These are phyloP conservation scores for Epichloe glyceriae DNA, from an alignment of 2,329 filamentous ascomycete species.

Conservation along the genomic window DNA sequence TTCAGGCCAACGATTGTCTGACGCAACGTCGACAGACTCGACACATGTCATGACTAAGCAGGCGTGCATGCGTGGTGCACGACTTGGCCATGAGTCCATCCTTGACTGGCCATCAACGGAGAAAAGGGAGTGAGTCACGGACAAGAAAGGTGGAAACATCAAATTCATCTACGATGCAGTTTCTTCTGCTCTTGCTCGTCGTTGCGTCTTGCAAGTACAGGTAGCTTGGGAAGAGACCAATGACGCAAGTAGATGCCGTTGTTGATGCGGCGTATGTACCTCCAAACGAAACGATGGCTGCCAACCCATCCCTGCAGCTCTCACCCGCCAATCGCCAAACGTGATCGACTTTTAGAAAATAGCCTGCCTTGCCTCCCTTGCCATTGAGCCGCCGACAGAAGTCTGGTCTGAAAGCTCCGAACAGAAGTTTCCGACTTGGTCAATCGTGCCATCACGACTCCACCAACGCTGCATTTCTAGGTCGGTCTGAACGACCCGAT, in stretches of 20 bases:
- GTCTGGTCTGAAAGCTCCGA: not conserved
- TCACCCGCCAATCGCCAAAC: not conserved
- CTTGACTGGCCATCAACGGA: not conserved
- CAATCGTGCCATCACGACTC: not conserved
- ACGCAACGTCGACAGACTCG: not conserved
- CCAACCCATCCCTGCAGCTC: not conserved
- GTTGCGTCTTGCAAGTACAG: not conserved
- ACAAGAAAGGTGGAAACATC: not conserved
- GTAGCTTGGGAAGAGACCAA: not conserved
- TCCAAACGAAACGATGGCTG: not conserved
- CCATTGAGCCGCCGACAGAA: no score
- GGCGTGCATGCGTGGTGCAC: not conserved
- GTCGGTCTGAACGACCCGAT: no score
- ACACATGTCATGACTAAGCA: constrained; percentile 2
- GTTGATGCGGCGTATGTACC: not conserved
- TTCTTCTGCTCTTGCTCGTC: not conserved
- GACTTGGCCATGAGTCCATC: not conserved
- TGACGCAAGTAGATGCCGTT: not conserved
- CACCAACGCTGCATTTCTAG: no score
- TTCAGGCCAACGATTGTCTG: not conserved
- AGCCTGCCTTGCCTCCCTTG: no score
- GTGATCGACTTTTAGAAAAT: no score
- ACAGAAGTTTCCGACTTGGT: not conserved
- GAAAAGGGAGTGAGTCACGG: not conserved
- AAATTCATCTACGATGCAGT: not conserved